Evolutionary conservation across 2,329 filamentous ascomycete genomes (phyloP), one percentile per base, ranked within the genome.

Genomic region (Xylariaceae sp.): DNA sequence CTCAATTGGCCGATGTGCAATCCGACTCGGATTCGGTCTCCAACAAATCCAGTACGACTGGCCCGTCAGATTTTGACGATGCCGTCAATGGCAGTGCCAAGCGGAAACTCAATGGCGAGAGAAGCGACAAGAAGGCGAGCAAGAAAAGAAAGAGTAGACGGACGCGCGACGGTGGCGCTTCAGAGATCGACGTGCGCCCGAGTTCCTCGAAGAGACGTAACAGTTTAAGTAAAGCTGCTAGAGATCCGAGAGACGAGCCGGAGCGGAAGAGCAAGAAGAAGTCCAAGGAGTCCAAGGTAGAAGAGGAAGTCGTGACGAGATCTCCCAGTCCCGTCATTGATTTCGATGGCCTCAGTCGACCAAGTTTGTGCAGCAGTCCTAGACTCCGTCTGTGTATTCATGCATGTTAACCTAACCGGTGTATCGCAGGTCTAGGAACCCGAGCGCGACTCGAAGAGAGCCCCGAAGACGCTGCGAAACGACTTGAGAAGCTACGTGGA

Each of bases 201-300:
- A 65, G 64, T 34, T 68, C 71, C 7, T 67, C 69, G 18, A 75
- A 79, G 70, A 77, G 82, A 52, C 76, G 79, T 59, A 76, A 78
- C 48, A 86, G 82, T 71, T 68, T 85, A 58, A 82, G 80, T 75
- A 85, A 85, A 65, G 82, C 83, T 3, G 82, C 83, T n/a, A 76
- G 83, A 60, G 84, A 86, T 67, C 82, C 82, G 13, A 76, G 81
- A 59, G 83, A 86, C 67, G 78, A 82, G 66, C 78, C 79, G 1
- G 69, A 73, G 2, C 64, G 69, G 51, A 68, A 70, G 56, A 69
- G 69, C 61, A 76, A 74, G 69, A 76, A 76, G 70, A 74, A 73
- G 64, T 48, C 56, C 34, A 70, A 68, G 63, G 23, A 30, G 23
- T 30, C 10, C 41, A 45, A 30, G 23, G 23, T 30, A 5, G 8